Conservation (phyloP, 169 alveolate species). For the Plasmodium cynomolgi region DNA sequence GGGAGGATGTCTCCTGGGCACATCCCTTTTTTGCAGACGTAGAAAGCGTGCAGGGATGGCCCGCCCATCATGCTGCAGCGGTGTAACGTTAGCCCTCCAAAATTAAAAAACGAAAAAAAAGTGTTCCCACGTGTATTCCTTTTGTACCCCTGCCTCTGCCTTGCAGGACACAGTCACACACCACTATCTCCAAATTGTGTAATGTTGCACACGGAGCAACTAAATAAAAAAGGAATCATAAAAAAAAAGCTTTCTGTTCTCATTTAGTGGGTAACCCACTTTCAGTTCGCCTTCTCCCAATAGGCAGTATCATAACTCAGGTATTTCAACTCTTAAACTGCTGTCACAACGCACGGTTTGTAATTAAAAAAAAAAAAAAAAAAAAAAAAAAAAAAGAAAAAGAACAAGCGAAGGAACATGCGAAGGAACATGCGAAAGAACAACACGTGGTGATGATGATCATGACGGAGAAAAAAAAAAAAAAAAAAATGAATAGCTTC, state of each 20-base stretch:
- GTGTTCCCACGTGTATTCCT: neutral
- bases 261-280: neutral
- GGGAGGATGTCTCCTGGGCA: too few relatives aligned
- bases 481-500: conserved; percentile 36
- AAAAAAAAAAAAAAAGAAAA: neutral
- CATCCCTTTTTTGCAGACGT: too few relatives aligned
- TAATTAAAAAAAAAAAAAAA: conserved; percentile 15
- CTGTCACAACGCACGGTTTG: neutral
- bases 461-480: conserved; percentile 2
- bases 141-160: too few relatives aligned
- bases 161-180: neutral
- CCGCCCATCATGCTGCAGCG: too few relatives aligned
- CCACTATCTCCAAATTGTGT: neutral
- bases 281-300: neutral
- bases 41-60: too few relatives aligned
- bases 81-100: too few relatives aligned
- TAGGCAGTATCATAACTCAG: neutral
- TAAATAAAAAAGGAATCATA: neutral
- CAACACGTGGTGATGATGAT: too few relatives aligned
- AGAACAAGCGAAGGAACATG: too few relatives aligned
- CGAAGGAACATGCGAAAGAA: too few relatives aligned
- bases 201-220: neutral
- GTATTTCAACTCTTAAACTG: neutral
- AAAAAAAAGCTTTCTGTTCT: neutral
- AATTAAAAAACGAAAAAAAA: too few relatives aligned